Percentiles rank a stretch among this genome's conserved stretches.
phyloP scores from a whole-genome alignment of 352 stramenopile species.

The Hyaloperonospora brassicae region DNA sequence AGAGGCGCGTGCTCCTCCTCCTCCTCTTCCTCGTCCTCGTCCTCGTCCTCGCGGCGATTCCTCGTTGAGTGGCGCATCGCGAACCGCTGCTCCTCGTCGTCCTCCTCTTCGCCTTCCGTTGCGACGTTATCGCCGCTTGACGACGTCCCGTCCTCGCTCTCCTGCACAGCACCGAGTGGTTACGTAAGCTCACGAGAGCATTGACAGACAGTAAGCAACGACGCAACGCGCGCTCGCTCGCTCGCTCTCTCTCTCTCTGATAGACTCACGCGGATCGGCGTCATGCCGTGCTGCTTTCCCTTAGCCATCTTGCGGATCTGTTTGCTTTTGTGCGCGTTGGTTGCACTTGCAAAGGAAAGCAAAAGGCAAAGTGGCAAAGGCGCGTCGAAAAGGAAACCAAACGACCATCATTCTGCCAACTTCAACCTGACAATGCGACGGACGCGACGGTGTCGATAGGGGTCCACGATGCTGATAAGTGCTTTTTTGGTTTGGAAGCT shows the following conservation, averaged over 20 bases:
- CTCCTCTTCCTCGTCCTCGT: neutral
- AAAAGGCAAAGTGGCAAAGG: slow-evolving; percentile 14
- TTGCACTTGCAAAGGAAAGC: slow-evolving; percentile 17
- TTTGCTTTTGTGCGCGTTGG: neutral
- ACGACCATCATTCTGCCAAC: slow-evolving; percentile 35
- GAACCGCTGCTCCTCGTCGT: slow-evolving; percentile 18
- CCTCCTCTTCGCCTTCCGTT: slow-evolving; percentile 29
- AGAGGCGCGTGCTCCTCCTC: neutral
- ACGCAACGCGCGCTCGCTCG: too few relatives aligned
- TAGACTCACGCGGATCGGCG: slow-evolving; percentile 12
- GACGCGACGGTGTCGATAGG: too few relatives aligned
- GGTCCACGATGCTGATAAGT: too few relatives aligned
- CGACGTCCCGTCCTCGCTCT: slow-evolving; percentile 16
- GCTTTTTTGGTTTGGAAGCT: too few relatives aligned
- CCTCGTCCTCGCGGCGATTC: too few relatives aligned
- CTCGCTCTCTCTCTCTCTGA: too few relatives aligned
- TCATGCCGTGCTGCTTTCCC: slow-evolving; percentile 22
- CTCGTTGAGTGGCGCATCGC: neutral
- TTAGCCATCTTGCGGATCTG: slow-evolving; percentile 14
- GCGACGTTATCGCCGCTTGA: slow-evolving; percentile 26
- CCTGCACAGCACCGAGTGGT: slow-evolving; percentile 7
- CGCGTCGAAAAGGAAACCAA: slow-evolving; percentile 23
- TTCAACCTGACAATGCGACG: slow-evolving; percentile 21
- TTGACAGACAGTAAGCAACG: neutral
- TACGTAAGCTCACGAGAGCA: neutral